These are phyloP conservation scores for Skeletonema costatum DNA, from an alignment of 108 stramenopile genomes.

Conservation along the genomic window DNA sequence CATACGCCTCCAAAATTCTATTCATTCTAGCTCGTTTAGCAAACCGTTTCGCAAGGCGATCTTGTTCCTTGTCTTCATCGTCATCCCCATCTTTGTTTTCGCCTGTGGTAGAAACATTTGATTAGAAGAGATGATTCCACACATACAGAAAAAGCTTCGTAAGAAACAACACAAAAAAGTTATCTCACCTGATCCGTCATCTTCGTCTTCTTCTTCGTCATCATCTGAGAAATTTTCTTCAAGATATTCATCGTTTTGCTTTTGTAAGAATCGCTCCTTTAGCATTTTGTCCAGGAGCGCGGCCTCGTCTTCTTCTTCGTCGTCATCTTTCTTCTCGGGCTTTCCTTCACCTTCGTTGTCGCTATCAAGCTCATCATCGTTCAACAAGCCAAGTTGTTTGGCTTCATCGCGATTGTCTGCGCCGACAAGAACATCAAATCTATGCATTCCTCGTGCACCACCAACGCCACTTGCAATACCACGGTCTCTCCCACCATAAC, in stretches of 20 bases:
- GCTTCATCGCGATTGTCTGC: slow-evolving; percentile 89
- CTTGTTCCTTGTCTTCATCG: slow-evolving; percentile 80
- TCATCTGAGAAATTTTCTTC: slow-evolving; percentile 82
- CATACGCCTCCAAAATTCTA: slow-evolving; percentile 59
- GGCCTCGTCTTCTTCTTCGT: slow-evolving; percentile 80
- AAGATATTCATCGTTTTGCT: slow-evolving; percentile 53
- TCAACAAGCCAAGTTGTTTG: slow-evolving; percentile 80
- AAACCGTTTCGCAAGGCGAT: slow-evolving; percentile 81
- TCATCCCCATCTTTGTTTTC: slow-evolving; percentile 44
- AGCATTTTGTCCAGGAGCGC: slow-evolving; percentile 85
- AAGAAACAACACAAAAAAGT: not conserved
- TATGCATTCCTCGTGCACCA: slow-evolving; percentile 75
- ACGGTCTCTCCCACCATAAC: slow-evolving; percentile 87
- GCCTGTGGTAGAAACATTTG: slow-evolving; percentile 17
- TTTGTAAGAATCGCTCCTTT: slow-evolving; percentile 78
- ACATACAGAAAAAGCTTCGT: not conserved
- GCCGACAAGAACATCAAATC: slow-evolving; percentile 87
- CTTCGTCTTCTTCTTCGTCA: slow-evolving; percentile 64
- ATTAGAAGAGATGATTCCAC: not conserved
- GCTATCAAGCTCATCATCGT: slow-evolving; percentile 88
- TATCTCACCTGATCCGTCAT: slow-evolving; percentile 35
- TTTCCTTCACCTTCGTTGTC: slow-evolving; percentile 67
- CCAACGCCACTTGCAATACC: slow-evolving; percentile 78
- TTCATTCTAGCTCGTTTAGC: slow-evolving; percentile 85
- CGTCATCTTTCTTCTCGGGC: slow-evolving; percentile 47